These are phyloP conservation scores for Colletotrichum limetticola DNA, from an alignment of 2,329 filamentous ascomycete genomes.

Conservation along the genomic window DNA sequence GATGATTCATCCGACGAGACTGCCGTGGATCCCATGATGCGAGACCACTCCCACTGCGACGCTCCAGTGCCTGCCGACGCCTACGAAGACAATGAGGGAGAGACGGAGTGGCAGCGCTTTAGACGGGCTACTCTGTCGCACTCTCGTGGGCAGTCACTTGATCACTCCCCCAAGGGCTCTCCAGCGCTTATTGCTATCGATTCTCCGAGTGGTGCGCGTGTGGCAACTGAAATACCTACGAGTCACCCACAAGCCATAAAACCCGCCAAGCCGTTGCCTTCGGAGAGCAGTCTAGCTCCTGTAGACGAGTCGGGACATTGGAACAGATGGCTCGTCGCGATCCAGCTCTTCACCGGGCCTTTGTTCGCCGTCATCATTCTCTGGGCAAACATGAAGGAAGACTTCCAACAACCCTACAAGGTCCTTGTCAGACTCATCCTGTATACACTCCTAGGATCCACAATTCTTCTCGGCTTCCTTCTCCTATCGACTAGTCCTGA, in stretches of 20 bases:
- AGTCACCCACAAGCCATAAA: constrained; percentile 19
- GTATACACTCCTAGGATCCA: constrained; percentile 75
- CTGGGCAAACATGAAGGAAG: constrained; percentile 74
- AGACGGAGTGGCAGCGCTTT: constrained; percentile 71
- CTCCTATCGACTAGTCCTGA: constrained; percentile 75
- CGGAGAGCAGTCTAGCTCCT: constrained; percentile 36
- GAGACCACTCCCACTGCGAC: constrained; percentile 43
- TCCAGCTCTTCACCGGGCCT: constrained; percentile 89
- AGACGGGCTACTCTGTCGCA: constrained; percentile 56
- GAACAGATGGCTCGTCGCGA: constrained; percentile 89
- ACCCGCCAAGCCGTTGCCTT: constrained; percentile 13
- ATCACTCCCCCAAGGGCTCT: constrained; percentile 43
- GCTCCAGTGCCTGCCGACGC: constrained; percentile 49
- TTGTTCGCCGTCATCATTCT: constrained; percentile 82
- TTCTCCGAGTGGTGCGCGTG: constrained; percentile 35
- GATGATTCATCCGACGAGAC: constrained; percentile 57
- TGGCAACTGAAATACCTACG: constrained; percentile 13
- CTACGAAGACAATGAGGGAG: constrained; percentile 46
- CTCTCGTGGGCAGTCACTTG: constrained; percentile 38
- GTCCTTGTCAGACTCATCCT: constrained; percentile 68
- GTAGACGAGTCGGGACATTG: constrained; percentile 65
- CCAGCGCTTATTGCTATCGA: constrained; percentile 44
- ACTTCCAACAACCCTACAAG: constrained; percentile 61
- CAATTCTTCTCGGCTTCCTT: constrained; percentile 73
- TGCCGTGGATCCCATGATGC: constrained; percentile 2